These are phyloP conservation scores for Schwanniomyces vanrijiae DNA, from an alignment of 805 yeast genomes.

Conservation along the genomic window DNA sequence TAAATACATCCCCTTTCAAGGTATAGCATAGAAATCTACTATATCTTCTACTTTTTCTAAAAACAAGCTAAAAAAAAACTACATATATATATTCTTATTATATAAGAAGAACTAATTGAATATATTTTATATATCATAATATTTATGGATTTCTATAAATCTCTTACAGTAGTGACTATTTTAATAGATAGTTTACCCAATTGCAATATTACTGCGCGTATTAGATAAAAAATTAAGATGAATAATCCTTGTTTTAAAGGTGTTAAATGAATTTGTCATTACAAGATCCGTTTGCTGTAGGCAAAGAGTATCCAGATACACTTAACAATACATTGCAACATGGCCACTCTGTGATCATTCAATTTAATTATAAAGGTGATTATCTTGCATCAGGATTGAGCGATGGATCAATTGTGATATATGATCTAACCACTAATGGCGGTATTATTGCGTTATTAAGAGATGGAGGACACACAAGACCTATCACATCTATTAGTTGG, in stretches of 20 bases:
- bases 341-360: slow-evolving; percentile 65
- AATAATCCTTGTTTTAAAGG: background rate
- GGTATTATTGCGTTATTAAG: slow-evolving; percentile 53
- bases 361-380: slow-evolving; percentile 75
- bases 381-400: slow-evolving; percentile 79
- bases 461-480: slow-evolving; percentile 59
- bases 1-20: slow-evolving; percentile 57
- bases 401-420: slow-evolving; percentile 72
- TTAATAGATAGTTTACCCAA: background rate
- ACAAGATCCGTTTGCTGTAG: slow-evolving; percentile 86
- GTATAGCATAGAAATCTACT: slow-evolving; percentile 51
- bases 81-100: no score
- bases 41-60: slow-evolving; percentile 4
- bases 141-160: no score
- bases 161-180: no score
- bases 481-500: slow-evolving; percentile 78
- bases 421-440: slow-evolving; percentile 69
- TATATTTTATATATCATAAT: no score
- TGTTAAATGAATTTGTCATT: slow-evolving; percentile 72
- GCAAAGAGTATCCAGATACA: slow-evolving; percentile 88
- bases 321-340: slow-evolving; percentile 68
- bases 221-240: background rate
- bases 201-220: background rate
- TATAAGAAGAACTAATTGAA: no score
- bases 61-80: background rate